Base-by-base conservation (phyloP, 495 filamentous ascomycete species). In the Trichocladium antarcticum region DNA sequence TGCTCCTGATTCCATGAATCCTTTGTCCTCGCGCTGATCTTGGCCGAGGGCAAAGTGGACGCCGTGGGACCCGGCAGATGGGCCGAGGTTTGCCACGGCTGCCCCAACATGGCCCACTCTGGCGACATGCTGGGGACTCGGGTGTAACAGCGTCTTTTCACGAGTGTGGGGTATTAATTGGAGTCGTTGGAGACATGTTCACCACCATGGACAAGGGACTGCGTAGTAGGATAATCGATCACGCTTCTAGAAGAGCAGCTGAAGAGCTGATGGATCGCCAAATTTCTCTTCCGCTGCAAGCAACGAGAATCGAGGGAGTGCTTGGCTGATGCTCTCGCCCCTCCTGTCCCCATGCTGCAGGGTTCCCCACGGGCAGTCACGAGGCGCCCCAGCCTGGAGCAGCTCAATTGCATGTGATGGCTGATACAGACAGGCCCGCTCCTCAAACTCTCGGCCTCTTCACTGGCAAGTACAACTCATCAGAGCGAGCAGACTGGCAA, bases 21-120 rank as follows among this genome's bases (percentile, higher is more conserved):
- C n/a, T 11, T 9, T 14, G 17, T 24, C 34, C 17, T 39, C 32
- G 41, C 15, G 35, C 2, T 39, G 17, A 49, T 49, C 49, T 47
- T 44, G 48, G 53, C 53, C 49, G 49, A 57, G 54, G 49, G 39
- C 37, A 39, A 40, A 48, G 42, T 53, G 54, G 45, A 28, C 19
- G 17, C 14, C 19, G 19, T 11, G 49, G 38, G 19, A 16, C 37
- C 40, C 51, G 51, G 57, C 17, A 49, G 45, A 55, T 51, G 42
- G 51, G 49, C 57, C 57, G 57, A 60, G 57, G 57, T 46, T 56
- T 47, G 50, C 51, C 42, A 51, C 42, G 49, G 37, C 35, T 35
- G 27, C 36, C 16, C 36, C n/a, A 42, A 38, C 45, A 45, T 42
- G 15, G 48, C 39, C 37, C 42, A 27, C 8, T 3, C 24, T 27